Evolutionary conservation across 768 basidiomycete genomes (phyloP), one percentile per base, ranked within the genome.

Genomic region (Mycena leptocephala): DNA sequence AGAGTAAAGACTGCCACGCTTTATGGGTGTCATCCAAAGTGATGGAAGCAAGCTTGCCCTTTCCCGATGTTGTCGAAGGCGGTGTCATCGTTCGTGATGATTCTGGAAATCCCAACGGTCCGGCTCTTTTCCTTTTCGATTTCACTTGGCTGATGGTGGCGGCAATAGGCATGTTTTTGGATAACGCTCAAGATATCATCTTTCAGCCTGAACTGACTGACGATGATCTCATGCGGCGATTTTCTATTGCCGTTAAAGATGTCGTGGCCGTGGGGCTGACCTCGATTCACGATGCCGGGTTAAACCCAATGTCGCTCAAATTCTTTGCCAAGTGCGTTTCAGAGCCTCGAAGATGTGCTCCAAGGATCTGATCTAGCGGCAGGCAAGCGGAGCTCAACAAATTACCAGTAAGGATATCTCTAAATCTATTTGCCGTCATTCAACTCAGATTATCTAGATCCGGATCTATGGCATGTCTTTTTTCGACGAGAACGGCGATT

Each of bases 1-100:
- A 95, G 77, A 92, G 96, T 81, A 95, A 97, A 74, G 97, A 98
- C 83, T 93, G 93, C 8, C 97, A 98, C 84, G 96, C 95, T 0
- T 86, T 95, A 8, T 98, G 97, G 97, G 92, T 96, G 16, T 96
- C 95, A 5, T 86, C 87, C 5, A 88, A 84, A 56, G 90, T 93
- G 3, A 85, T 97, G 4, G 85, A 89, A 70, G 78, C 80, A 1
- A 93, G 94, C 79, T 84, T 87, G 11, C 91, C 93, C 20, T 88
- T 96, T 28, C 95, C 97, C 2, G 86, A 90, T 9, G 81, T 85
- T 28, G 90, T 97, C 2, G 94, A 95, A 58, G 97, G 97, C 8
- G 97, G 97, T 6, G 80, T 94, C 41, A 94, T 98, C 67, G 82
- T 96, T 18, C 91, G 95, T 11, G 93, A 97, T 83, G 83, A 83